Conservation (phyloP, 1,284 basidiomycete genomes). For the Chondrostereum purpureum region DNA sequence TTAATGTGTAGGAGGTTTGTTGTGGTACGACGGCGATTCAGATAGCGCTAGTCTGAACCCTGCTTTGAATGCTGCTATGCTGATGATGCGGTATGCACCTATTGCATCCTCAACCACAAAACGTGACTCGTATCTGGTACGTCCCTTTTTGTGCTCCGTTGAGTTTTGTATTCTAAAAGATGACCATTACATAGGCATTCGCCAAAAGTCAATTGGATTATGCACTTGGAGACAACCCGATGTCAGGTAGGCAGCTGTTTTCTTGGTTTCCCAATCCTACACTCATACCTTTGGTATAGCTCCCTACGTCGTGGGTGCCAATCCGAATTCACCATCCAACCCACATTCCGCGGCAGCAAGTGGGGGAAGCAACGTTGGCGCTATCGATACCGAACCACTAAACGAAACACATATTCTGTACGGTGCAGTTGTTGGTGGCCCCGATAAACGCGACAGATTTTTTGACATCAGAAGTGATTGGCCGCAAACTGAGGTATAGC, state of each 20-base stretch:
- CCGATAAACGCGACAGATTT: constrained; percentile 68
- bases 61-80: constrained; percentile 79
- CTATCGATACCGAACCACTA: constrained; percentile 69
- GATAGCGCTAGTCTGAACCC: constrained; percentile 78
- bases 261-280: constrained; percentile 1
- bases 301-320: constrained; percentile 78
- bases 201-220: constrained; percentile 78
- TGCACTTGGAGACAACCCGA: constrained; percentile 79
- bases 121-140: constrained; percentile 54
- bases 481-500: constrained; percentile 65
- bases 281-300: constrained; percentile 26
- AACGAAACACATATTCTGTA: constrained; percentile 74
- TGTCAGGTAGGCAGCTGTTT: constrained; percentile 50
- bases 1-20: constrained; percentile 59
- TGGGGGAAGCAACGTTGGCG: constrained; percentile 64
- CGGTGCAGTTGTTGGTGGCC: constrained; percentile 86
- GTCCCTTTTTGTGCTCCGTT: constrained; percentile 9
- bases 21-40: constrained; percentile 79
- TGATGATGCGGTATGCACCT: constrained; percentile 71
- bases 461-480: constrained; percentile 83
- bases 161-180: constrained; percentile 14
- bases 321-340: constrained; percentile 86
- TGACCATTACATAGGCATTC: constrained; percentile 40
- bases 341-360: constrained; percentile 85
- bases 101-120: constrained; percentile 61